Evolutionary conservation across 345 rosid genomes (phyloP).

Genomic region (Ceriops tagal): DNA sequence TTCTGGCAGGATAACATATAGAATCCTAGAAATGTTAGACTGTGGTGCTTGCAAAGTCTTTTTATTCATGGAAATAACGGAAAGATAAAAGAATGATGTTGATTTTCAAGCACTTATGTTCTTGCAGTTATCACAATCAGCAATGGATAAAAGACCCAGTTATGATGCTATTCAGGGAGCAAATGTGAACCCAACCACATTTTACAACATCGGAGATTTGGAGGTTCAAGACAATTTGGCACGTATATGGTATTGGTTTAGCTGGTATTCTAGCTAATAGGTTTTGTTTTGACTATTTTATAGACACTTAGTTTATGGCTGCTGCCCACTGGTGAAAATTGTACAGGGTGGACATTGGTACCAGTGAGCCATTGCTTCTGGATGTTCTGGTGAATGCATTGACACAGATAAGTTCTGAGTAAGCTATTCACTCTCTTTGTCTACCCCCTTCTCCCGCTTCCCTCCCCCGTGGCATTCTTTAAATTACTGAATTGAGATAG

Average conservation of each 20-base stretch:
- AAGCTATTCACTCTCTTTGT: slow-evolving; percentile 20
- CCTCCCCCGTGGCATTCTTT: no score
- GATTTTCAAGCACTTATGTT: slow-evolving; percentile 4
- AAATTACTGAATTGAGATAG: neutral
- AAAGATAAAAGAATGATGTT: no score
- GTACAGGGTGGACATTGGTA: slow-evolving; percentile 87
- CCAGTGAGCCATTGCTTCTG: slow-evolving; percentile 68
- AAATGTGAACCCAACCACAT: slow-evolving; percentile 71
- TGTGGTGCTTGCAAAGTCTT: neutral
- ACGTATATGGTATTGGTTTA: slow-evolving; percentile 59
- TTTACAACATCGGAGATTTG: slow-evolving; percentile 85
- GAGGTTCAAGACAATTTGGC: slow-evolving; percentile 87
- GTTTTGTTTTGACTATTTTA: slow-evolving; percentile 1
- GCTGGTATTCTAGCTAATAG: slow-evolving; percentile 1
- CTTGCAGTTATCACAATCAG: slow-evolving; percentile 72
- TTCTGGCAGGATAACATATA: neutral
- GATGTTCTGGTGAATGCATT: slow-evolving; percentile 79
- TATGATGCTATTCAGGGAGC: slow-evolving; percentile 86
- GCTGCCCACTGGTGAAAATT: slow-evolving; percentile 13
- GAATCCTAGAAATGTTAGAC: neutral
- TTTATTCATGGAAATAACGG: neutral
- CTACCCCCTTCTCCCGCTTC: neutral
- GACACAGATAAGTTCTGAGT: slow-evolving; percentile 94
- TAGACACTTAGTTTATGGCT: neutral
- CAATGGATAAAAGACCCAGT: slow-evolving; percentile 59